phyloP scores from a whole-genome alignment of 345 rosid genomes.

The Isatis tinctoria region DNA sequence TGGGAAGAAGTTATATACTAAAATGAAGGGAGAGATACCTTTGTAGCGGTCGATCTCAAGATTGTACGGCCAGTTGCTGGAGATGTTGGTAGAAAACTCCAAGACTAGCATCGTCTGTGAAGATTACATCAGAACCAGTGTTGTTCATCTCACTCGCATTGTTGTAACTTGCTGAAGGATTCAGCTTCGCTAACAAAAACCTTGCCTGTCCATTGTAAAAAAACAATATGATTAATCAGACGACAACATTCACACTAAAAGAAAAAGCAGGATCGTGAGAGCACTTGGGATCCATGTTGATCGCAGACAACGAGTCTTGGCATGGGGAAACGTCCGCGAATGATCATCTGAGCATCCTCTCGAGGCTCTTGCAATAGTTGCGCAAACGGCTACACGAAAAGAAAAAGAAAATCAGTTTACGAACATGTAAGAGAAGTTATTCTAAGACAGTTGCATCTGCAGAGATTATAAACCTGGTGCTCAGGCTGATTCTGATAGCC shows the following conservation, averaged over 20 bases:
- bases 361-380: background rate
- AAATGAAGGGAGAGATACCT: background rate
- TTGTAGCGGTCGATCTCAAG: background rate
- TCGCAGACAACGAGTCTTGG: background rate
- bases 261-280: background rate
- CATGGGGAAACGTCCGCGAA: background rate
- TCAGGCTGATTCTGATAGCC: conserved; percentile 93
- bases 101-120: background rate
- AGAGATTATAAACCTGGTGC: conserved; percentile 48
- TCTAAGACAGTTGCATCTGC: background rate
- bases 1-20: background rate
- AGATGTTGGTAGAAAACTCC: background rate
- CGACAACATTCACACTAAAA: background rate
- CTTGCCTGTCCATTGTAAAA: background rate
- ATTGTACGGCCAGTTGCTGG: background rate
- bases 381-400: background rate
- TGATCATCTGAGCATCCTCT: background rate
- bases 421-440: background rate
- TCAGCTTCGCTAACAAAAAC: background rate
- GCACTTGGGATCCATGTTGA: background rate
- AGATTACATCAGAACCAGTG: background rate
- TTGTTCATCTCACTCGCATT: background rate
- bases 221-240: background rate
- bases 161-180: background rate
- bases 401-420: background rate